Conservation (phyloP, 768 basidiomycete genomes). For the Mycena epipterygia region DNA sequence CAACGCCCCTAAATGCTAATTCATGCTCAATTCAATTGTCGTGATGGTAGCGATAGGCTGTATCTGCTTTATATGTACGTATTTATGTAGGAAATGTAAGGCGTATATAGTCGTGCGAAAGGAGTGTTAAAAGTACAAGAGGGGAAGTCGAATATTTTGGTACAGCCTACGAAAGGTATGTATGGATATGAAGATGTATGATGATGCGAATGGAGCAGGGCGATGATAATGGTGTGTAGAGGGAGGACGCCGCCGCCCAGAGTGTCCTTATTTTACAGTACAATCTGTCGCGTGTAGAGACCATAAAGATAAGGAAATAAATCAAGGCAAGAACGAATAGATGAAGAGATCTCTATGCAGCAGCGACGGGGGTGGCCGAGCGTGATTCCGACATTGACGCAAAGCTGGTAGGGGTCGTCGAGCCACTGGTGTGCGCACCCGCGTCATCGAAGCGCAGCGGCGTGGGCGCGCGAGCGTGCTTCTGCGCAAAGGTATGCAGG, state of each 20-base stretch:
- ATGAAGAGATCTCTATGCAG: conserved; percentile 1
- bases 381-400: not conserved
- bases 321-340: not conserved
- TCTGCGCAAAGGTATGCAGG: conserved; percentile 41
- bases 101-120: conserved; percentile 25
- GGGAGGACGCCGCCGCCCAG: not conserved
- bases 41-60: conserved; percentile 16
- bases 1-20: too few relatives aligned
- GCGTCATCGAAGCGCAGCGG: conserved; percentile 28
- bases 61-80: conserved; percentile 16
- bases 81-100: conserved; percentile 19
- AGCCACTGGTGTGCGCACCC: conserved; percentile 19
- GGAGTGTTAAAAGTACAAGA: conserved; percentile 19
- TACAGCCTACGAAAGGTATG: conserved; percentile 20
- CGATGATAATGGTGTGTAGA: not conserved
- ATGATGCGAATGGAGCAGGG: not conserved
- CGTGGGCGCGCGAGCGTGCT: conserved; percentile 11
- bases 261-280: not conserved
- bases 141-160: not conserved
- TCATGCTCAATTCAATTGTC: too few relatives aligned
- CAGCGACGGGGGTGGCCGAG: conserved; percentile 25
- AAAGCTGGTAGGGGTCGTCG: conserved; percentile 28
- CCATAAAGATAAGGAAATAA: conserved; percentile 27
- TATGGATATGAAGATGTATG: conserved; percentile 6
- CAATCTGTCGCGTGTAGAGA: conserved; percentile 29